Evolutionary conservation across 345 rosid genomes (phyloP), one percentile per base, ranked within the genome.

Genomic region (Linum tenue): DNA sequence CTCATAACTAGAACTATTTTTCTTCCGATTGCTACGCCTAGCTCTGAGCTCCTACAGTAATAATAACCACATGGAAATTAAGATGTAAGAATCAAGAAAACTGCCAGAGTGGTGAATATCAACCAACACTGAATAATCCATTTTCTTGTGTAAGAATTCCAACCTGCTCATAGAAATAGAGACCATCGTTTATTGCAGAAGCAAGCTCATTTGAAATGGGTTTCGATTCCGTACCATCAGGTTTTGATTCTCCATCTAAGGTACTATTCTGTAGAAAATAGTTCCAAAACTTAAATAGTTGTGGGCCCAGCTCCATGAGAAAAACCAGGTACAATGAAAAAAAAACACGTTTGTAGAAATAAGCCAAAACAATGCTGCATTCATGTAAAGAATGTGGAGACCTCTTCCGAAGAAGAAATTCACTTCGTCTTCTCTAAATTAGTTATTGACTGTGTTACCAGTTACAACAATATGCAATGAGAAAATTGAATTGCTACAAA

Each of bases 81-180:
- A 61, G 63, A 60, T 55, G 42, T 61, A 64, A 35, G 16, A 6
- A 48, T 48, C 31, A 0, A 57, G 40, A 41, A 37, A 60, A 35
- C 56, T 59, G 41, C 48, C 66, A 37, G 38, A 37, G 39, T 48
- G 63, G 42, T 10, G 61, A 60, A 68, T 62, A 9, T 43, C 43
- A 61, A 37, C 14, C 41, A 43, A 7, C 2, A 66, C 59, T 44
- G 22, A 22, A 2, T 9, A 64, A 17, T 37, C 22, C 22, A 4
- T n/a, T 31, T 17, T 57, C 31, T 57, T 57, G 39, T 12, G 57
- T 11, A 70, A 51, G 37, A 61, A 62, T 16, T 59, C 64, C 35
- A 67, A 94, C 99, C 95, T 94, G 97, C 77, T 94, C 99, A 73
- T 76, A 94, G 79, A 78, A 94, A 79, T 82, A 84, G 69, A 94